Conservation (phyloP, 1,139 yeast genomes). For the Arxiozyma slooffiae region DNA sequence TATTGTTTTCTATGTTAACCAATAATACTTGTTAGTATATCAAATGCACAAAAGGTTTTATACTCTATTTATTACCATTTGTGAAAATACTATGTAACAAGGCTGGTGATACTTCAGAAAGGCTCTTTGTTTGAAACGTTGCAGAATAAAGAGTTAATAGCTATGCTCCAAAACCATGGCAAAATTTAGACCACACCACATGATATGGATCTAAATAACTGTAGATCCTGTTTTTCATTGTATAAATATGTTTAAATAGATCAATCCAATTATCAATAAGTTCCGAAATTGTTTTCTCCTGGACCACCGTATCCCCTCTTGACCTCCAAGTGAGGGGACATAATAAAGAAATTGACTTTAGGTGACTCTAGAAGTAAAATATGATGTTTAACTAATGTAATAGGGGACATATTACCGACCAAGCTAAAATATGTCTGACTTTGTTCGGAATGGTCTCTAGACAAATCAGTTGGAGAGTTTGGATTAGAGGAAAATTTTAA, state of each 20-base stretch:
- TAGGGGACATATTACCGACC: constrained; percentile 71
- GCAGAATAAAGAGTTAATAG: constrained; percentile 94
- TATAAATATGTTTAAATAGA: constrained; percentile 47
- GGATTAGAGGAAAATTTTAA: constrained; percentile 64
- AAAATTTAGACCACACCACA: constrained; percentile 84
- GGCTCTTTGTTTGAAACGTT: constrained; percentile 69
- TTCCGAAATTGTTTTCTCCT: constrained; percentile 65
- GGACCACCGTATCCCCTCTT: constrained; percentile 83
- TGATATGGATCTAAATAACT: constrained; percentile 86
- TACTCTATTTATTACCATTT: constrained; percentile 26
- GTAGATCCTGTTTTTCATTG: constrained; percentile 62
- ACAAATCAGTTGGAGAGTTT: constrained; percentile 42
- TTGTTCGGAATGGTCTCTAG: constrained; percentile 53
- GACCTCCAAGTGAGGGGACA: constrained; percentile 89
- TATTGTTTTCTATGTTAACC: constrained; percentile 72
- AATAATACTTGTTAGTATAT: constrained; percentile 81
- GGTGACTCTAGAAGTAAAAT: constrained; percentile 60
- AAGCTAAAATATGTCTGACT: constrained; percentile 51
- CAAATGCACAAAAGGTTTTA: constrained; percentile 68
- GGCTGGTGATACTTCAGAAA: constrained; percentile 62
- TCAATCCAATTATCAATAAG: constrained; percentile 62
- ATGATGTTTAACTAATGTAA: constrained; percentile 63
- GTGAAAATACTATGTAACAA: constrained; percentile 50
- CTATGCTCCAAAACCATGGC: constrained; percentile 96
- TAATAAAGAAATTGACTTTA: constrained; percentile 75